Percentiles rank a stretch among this genome's conserved stretches.
These are phyloP conservation scores for Plasmopara halstedii DNA, from an alignment of 352 stramenopile genomes.

Conservation along the genomic window DNA sequence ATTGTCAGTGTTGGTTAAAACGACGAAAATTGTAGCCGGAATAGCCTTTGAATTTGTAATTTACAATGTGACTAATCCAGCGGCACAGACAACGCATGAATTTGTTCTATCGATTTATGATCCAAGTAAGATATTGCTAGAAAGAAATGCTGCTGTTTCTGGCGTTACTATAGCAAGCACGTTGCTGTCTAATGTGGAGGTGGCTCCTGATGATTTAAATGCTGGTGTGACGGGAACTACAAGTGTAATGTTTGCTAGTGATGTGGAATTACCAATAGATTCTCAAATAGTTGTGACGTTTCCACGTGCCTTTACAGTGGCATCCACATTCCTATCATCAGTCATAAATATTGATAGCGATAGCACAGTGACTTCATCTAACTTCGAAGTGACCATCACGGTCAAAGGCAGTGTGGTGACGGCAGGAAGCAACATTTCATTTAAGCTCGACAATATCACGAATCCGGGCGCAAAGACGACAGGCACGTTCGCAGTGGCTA, in stretches of 20 bases:
- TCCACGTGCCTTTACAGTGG: too few relatives aligned
- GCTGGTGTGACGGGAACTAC: constrained; percentile 19
- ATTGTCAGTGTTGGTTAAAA: constrained; percentile 15
- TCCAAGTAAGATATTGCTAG: constrained; percentile 3
- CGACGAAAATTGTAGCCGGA: constrained; percentile 11
- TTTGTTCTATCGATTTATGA: constrained; percentile 26
- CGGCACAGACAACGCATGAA: constrained; percentile 3
- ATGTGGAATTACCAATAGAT: too few relatives aligned
- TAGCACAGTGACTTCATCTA: constrained; percentile 18
- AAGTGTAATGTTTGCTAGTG: constrained; percentile 29
- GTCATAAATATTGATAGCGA: too few relatives aligned
- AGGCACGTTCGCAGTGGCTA: constrained; percentile 36
- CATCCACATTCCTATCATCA: too few relatives aligned
- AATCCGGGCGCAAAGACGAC: too few relatives aligned
- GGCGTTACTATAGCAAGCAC: constrained; percentile 10
- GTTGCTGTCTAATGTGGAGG: constrained; percentile 4
- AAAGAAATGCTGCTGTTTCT: constrained; percentile 3
- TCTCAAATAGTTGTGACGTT: too few relatives aligned
- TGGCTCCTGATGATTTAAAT: constrained; percentile 22
- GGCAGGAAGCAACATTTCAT: constrained; percentile 19
- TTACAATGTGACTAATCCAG: constrained; percentile 27
- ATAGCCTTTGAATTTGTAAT: constrained; percentile 24
- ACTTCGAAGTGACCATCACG: constrained; percentile 20
- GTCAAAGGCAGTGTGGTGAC: constrained; percentile 18
- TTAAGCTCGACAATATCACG: too few relatives aligned